Evolutionary conservation across 805 yeast species (phyloP), one percentile per base, ranked within the genome.

Genomic region (Lipomyces yamanashiensis): DNA sequence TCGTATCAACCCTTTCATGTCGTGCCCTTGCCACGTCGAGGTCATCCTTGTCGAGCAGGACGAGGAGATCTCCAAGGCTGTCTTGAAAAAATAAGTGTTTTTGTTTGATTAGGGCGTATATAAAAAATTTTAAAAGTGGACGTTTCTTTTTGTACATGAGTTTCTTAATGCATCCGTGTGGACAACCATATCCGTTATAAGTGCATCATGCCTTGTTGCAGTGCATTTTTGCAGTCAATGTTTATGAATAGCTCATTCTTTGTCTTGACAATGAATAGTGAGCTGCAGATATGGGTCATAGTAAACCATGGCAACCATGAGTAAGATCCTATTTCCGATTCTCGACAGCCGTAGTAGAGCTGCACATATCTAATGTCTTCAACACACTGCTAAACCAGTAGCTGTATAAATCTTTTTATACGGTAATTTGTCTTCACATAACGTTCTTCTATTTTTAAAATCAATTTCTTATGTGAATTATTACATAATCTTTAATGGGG

Each of bases 1-100:
- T 90, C 95, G 99, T 89, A 90, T 92, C 81, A 95, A 93, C 85
- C 96, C 97, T 78, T 95, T 92, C 95, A 96, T 92, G 86, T 90
- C 98, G 69, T 85, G 92, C 77, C 99, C 99, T 81, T 92, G 96
- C 78, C 99, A 95, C 90, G 93, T 95, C 81, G 99, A 95, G 87
- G 85, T 95, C 79, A 87, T 91, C 79, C 85, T 95, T 76, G 89
- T 97, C 78, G 99, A 95, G 87, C 90, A 87, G 82, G 95, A 85
- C 75, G 98, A 92, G 84, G 86, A 83, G 78, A 90, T 95, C 81
- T 92, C 87, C 78, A 95, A 93, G 88, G 92, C 98, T 53, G 49
- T 53, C 34, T 40, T 36, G 40, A 53, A 40, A 53, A 40, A 53
- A 23, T 53, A 53, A 53, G 39, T 51, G 19, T 19, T 21, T 51